A percentile compares a stretch with the other conserved stretches of the same genome.
phyloP scores from a whole-genome alignment of 129 eudicot genomes.

The Flaveria trinervia region DNA sequence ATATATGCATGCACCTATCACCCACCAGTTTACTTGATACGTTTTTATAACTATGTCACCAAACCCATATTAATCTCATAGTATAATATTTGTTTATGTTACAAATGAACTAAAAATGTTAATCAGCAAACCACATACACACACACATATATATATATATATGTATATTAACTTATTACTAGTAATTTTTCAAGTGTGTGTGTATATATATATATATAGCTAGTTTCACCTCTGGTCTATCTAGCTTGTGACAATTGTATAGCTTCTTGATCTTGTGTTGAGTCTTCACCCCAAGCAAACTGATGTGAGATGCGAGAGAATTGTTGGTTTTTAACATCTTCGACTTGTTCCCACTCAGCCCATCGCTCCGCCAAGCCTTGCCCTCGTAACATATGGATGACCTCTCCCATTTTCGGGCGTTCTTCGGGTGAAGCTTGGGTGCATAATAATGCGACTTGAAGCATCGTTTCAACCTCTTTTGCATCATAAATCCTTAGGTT shows the following conservation, averaged over 20 bases:
- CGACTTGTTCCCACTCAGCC: slow-evolving; percentile 90
- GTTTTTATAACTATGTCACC: no score
- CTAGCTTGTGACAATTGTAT: slow-evolving; percentile 84
- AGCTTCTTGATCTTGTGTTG: slow-evolving; percentile 81
- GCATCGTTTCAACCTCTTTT: slow-evolving; percentile 75
- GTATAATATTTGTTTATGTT: no score
- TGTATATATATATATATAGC: slow-evolving; percentile 1
- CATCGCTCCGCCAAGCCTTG: slow-evolving; percentile 81
- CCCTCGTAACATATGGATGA: slow-evolving; percentile 76
- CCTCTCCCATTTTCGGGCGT: slow-evolving; percentile 85
- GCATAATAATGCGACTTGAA: slow-evolving; percentile 87
- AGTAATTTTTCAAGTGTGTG: neutral
- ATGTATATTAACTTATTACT: slow-evolving; percentile 11
- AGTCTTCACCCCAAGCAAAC: slow-evolving; percentile 81
- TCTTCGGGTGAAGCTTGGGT: slow-evolving; percentile 81
- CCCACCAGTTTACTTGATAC: no score
- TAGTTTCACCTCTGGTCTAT: slow-evolving; percentile 24
- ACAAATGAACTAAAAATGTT: no score
- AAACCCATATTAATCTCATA: no score
- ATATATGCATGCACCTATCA: no score
- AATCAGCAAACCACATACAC: no score
- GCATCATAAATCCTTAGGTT: slow-evolving; percentile 57
- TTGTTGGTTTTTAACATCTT: slow-evolving; percentile 65
- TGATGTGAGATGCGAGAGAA: slow-evolving; percentile 59
- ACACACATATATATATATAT: no score